Base-by-base conservation (phyloP, 2,329 filamentous ascomycete genomes). In the Aspergillus sp. region DNA sequence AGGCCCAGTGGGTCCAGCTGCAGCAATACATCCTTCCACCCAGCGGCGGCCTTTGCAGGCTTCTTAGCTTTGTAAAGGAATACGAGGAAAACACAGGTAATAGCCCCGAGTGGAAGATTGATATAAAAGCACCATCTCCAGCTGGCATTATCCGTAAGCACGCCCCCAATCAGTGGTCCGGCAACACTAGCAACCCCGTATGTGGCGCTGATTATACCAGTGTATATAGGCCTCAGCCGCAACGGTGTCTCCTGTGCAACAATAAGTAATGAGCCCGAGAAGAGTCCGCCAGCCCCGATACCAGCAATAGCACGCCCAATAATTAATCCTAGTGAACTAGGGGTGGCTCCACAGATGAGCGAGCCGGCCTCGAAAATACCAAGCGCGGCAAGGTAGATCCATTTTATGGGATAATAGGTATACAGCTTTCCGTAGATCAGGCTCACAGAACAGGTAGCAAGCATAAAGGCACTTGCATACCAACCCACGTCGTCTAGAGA, bases 91-190 rank as follows among this genome's bases (percentile, higher is more conserved):
- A 80, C 74, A 3, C 75, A 67, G 19, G 74, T 71, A 4, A 76
- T 64, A 5, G 71, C 82, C 0, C 81, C 75, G 40, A 81, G 68
- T 17, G 75, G 68, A 0, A 86, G 72, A 62, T 86, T 86, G 69
- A 86, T 80, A 62, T 87, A 87, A 64, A 83, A 82, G 1, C 74
- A 77, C 73, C 70, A 76, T 47, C 69, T 64, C 73, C 73, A 75
- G 17, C 45, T 55, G 20, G 55, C 52, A 13, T 61, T 52, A 39
- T 64, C 61, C 12, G 56, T 63, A 12, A 66, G 62, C 13, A 55
- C 61, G 12, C 63, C 61, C 1, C 64, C 62, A 9, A 54, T 33
- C 4, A 54, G 17, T 8, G 44, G 52, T 2, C 52, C 52, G 9
- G 20, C 20, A 13, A 54, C 33, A 27, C 42, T 24, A 13, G 44